phyloP scores from a whole-genome alignment of 2,329 filamentous ascomycete species.

The Cordyceps pruinosa region DNA sequence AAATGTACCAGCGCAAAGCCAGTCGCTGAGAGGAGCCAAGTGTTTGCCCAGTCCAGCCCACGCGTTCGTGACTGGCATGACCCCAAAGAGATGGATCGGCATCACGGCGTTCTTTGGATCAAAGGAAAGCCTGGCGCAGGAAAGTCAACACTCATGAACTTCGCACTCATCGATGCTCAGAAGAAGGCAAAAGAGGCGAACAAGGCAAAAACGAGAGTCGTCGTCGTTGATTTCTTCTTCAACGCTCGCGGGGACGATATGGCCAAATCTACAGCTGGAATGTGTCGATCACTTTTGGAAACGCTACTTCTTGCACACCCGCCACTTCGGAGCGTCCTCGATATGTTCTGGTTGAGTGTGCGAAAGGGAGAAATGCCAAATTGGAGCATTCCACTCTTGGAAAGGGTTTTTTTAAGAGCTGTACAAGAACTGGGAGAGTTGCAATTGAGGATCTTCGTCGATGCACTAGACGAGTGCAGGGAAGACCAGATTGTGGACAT shows the following conservation, averaged over 20 bases:
- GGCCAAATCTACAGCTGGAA: constrained; percentile 37
- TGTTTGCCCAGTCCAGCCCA: no score
- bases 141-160: neutral
- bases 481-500: constrained; percentile 34
- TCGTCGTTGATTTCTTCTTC: constrained; percentile 42
- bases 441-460: constrained; percentile 24
- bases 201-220: constrained; percentile 8
- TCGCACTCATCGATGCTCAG: neutral
- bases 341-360: neutral
- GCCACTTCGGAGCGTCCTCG: constrained; percentile 10
- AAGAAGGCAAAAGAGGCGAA: neutral
- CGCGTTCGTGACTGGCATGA: neutral
- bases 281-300: constrained; percentile 42
- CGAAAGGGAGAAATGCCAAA: no score
- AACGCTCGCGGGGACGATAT: constrained; percentile 36
- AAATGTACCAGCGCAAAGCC: no score
- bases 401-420: neutral
- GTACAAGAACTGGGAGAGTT: neutral
- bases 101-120: neutral
- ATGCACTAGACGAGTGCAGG: constrained; percentile 44
- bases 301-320: constrained; percentile 33
- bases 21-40: no score
- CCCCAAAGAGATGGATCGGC: neutral
- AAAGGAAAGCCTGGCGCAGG: neutral
- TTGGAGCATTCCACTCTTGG: neutral